phyloP scores from a whole-genome alignment of 768 basidiomycete species.

The Clitopilus hobsonii region DNA sequence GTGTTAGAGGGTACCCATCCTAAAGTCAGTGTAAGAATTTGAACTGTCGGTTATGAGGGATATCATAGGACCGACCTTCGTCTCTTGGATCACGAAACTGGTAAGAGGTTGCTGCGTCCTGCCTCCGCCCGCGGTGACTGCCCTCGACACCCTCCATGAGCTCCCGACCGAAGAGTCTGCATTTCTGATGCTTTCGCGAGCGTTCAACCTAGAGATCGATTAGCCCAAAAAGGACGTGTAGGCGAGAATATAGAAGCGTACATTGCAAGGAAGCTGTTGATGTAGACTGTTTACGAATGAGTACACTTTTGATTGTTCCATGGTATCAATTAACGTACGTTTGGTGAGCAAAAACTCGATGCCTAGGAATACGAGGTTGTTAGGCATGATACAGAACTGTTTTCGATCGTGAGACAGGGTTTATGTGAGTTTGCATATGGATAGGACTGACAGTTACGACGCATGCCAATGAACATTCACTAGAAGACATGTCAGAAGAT shows the following conservation, averaged over 20 bases:
- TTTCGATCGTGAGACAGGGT: no score
- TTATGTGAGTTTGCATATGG: neutral
- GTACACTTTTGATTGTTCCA: neutral
- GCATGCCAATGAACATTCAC: conserved; percentile 3
- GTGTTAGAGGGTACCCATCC: neutral
- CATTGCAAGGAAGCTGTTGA: conserved; percentile 6
- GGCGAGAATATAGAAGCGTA: neutral
- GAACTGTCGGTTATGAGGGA: neutral
- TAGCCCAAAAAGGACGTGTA: neutral
- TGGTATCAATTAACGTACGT: neutral
- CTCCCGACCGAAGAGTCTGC: neutral
- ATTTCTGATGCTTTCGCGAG: neutral
- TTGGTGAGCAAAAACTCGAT: conserved; percentile 6
- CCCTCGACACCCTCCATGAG: neutral
- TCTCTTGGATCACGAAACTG: neutral
- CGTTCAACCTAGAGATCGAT: conserved; percentile 1
- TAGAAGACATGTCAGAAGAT: neutral
- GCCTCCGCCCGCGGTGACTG: neutral
- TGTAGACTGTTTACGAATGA: neutral
- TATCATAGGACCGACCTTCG: neutral
- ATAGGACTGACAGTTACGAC: conserved; percentile 1
- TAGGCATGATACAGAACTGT: conserved; percentile 4
- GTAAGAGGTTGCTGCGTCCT: neutral
- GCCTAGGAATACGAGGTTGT: conserved; percentile 5
- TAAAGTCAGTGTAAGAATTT: neutral